A percentile compares a stretch with the other conserved stretches of the same genome.
phyloP scores from a whole-genome alignment of 371 early-diverging fungal genomes.

The Rhizopus stolonifer region DNA sequence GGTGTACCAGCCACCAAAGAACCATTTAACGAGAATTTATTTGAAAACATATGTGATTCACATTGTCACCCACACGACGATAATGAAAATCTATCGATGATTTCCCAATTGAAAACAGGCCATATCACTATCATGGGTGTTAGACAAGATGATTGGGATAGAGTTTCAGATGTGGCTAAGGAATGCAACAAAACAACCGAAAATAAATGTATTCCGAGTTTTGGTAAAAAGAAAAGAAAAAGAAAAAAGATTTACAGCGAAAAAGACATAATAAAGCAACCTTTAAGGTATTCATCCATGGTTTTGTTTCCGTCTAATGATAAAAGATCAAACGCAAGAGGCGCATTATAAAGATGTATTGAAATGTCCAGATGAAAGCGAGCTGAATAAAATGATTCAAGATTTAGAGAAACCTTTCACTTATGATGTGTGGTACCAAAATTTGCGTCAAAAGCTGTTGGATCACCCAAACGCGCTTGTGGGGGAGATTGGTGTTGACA shows the following conservation, averaged over 20 bases:
- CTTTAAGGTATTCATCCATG: slow-evolving; percentile 46
- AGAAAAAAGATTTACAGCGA: not conserved
- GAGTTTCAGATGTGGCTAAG: slow-evolving; percentile 29
- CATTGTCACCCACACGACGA: slow-evolving; percentile 56
- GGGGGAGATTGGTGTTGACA: slow-evolving; percentile 89
- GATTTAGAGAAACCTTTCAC: slow-evolving; percentile 25
- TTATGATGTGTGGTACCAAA: slow-evolving; percentile 31
- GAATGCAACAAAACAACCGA: slow-evolving; percentile 5
- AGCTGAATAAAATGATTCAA: slow-evolving; percentile 28
- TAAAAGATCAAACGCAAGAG: slow-evolving; percentile 6
- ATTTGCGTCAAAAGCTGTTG: slow-evolving; percentile 24
- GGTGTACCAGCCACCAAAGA: slow-evolving; percentile 15
- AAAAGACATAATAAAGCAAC: not conserved
- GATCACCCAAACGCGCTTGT: slow-evolving; percentile 59
- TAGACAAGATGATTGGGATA: slow-evolving; percentile 49
- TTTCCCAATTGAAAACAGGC: slow-evolving; percentile 36
- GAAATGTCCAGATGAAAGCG: slow-evolving; percentile 15
- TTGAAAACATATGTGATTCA: slow-evolving; percentile 37
- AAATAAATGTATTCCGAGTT: slow-evolving; percentile 41
- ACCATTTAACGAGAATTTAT: slow-evolving; percentile 19
- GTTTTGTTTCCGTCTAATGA: slow-evolving; percentile 37
- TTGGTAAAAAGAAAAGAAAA: no score
- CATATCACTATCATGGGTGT: slow-evolving; percentile 53
- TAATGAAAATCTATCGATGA: slow-evolving; percentile 19
- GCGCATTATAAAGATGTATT: slow-evolving; percentile 32